Base-by-base conservation (phyloP, 169 alveolate species). In the Cryptosporidium andersoni region DNA sequence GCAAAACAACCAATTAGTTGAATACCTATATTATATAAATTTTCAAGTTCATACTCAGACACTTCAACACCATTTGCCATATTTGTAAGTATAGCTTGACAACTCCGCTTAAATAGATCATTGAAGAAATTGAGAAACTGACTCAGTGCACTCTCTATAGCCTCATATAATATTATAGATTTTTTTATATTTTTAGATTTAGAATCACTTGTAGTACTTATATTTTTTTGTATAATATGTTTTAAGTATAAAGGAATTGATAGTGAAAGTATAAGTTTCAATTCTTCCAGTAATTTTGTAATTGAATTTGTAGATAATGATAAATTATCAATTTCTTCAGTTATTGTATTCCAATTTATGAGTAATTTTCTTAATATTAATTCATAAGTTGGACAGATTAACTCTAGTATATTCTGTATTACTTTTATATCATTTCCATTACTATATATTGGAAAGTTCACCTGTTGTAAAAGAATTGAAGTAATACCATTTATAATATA, bases 331-430 rank as follows among this genome's bases (percentile, higher is more conserved):
- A 55, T 16, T 4, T 36, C 9, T 37, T 74, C 85, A 40, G 40
- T 4, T 14, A 58, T 37, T 25, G 55, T 74, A 40, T 74, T 68
- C 85, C 85, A 74, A 58, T 74, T 68, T 16, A 74, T 37, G 11
- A 74, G 55, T 25, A 40, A 74, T 74, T 58, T 74, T 40, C 67
- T 74, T 36, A 74, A 25, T 74, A 74, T 8, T 56, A 74, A 53
- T 34, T 74, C 85, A 58, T 58, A 74, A 45, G 85, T 74, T 11
- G 85, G 85, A 9, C 85, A 74, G 8, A 74, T 51, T 45, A 74
- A 58, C 25, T 74, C 85, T 14, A 74, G 58, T 34, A 60, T 47
- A 45, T 60, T 51, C 6, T 55, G 60, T 25, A 74, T 40, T 56
- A 40, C 14, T 2, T 25, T 5, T 34, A 39, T 51, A 11, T 16